Evolutionary conservation across 345 rosid species (phyloP), one percentile per base, ranked within the genome.

Genomic region (Salix caprea): DNA sequence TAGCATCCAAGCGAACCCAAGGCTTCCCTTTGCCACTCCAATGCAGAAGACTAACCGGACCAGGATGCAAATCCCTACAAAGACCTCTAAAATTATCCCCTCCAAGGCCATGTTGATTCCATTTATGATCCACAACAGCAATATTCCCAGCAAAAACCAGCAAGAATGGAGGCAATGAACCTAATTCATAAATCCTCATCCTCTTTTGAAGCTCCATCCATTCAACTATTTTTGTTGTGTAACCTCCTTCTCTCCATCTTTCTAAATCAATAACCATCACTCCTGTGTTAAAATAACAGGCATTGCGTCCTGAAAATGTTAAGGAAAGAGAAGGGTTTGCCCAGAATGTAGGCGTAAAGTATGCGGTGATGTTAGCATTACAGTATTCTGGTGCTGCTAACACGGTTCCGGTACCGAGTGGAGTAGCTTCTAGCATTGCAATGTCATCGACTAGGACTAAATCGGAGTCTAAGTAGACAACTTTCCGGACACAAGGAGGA

Each of bases 11-110:
- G 44, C 87, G 73, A 64, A 39, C 82, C 87, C 87, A 85, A 0
- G 87, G 87, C 67, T 85, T 85, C 52, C 87, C 87, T 76, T 85
- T 85, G 8, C 87, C 87, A 46, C 87, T 85, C 87, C 87, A 85
- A 71, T 85, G 87, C 76, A 85, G n/a, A 21, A 85, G 52, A 62
- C 87, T 85, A 14, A 85, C 87, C 12, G 87, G 84, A 50, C 87
- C 87, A 4, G 87, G 85, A 69, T 85, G 87, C 82, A 85, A 65
- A 21, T 85, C 68, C 69, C 87, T 56, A 30, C 87, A 85, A 4
- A 80, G 54, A 3, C 87, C 87, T 37, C 67, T 42, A 68, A 65
- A 85, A 69, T 85, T 85, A 67, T 85, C 87, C 5, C 87, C 87
- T 6, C 87, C 87, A 9, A 85, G 77, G 5, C 87, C 87, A 21